Evolutionary conservation across 805 yeast genomes (phyloP), one percentile per base, ranked within the genome.

Genomic region (Priceomyces castillae): DNA sequence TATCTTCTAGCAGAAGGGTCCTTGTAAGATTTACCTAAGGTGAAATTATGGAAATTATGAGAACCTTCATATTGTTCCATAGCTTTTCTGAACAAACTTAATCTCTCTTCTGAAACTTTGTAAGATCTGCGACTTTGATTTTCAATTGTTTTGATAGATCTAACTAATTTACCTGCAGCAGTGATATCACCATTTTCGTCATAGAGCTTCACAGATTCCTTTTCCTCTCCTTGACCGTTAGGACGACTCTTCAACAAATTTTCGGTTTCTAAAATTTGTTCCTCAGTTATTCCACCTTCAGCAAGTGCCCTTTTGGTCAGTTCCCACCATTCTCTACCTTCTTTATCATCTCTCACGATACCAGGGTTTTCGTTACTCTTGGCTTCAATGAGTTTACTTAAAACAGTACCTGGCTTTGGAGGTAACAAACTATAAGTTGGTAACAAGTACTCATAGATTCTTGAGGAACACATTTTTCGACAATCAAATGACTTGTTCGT

Each of bases 401-500:
- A 70, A 7, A 78, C 71, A 22, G 90, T 75, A 34, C 73, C 70
- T 4, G 95, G 95, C 57, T 85, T 82, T n/a, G 99, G 97, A 7
- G 95, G 94, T 44, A 94, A 69, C 49, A 94, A 79, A 1, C 96
- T 80, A 62, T 89, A 90, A 0, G 96, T 87, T 34, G 99, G 99
- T 59, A 94, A 75, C 55, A 94, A 67, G 60, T 94, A 94, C 69
- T 94, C 99, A 63, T 94, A 94, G 48, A 95, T 76, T 61, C 99
- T 80, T n/a, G 97, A 89, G 2, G 94, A 84, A 69, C 99, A 94
- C 85, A 90, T 80, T 61, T 88, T 90, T 52, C 98, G 77, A 65
- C 97, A 90, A 63, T 94, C 98, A 64, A 94, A 94, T 0, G 90
- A 80, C 57, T 89, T 87, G 62, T 90, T 90, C 9, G 87, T 85